Conservation (phyloP, 768 basidiomycete species). For the Phylloporus rhodoxanthus region DNA sequence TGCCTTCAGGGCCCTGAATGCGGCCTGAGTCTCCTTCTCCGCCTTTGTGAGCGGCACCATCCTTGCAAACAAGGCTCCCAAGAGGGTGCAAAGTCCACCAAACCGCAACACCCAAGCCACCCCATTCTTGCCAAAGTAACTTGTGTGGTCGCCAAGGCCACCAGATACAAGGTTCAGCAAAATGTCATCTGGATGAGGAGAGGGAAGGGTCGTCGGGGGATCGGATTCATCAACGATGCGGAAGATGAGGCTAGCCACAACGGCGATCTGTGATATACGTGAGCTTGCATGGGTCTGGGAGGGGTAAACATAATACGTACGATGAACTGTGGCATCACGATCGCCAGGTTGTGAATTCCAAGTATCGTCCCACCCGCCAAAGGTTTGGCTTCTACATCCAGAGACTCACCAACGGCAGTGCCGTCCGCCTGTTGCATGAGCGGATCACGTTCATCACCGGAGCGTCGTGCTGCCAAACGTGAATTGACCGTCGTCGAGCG, state of each 20-base stretch:
- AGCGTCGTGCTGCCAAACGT: constrained; percentile 28
- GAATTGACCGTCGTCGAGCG: constrained; percentile 13
- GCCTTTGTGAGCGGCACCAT: constrained; percentile 85
- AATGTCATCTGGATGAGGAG: constrained; percentile 32
- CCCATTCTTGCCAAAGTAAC: constrained; percentile 78
- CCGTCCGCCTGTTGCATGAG: constrained; percentile 49
- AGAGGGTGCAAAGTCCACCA: constrained; percentile 79
- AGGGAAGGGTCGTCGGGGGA: constrained; percentile 8
- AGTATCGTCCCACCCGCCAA: constrained; percentile 86
- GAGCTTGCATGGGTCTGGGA: neutral
- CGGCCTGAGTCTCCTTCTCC: constrained; percentile 82
- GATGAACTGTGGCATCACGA: constrained; percentile 91
- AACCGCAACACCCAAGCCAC: constrained; percentile 93
- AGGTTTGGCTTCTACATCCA: constrained; percentile 34
- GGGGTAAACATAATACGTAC: constrained; percentile 41
- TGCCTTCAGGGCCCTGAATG: constrained; percentile 73
- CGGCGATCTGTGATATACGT: constrained; percentile 55
- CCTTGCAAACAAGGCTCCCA: constrained; percentile 72
- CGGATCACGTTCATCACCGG: constrained; percentile 40
- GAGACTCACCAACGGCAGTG: constrained; percentile 29
- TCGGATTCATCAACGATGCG: constrained; percentile 58
- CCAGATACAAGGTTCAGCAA: neutral
- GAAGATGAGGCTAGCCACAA: constrained; percentile 87
- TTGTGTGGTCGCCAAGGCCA: constrained; percentile 40
- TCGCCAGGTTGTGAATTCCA: constrained; percentile 92